Conservation (phyloP, 1,284 basidiomycete species). For the Mycosarcoma mackinlayi region DNA sequence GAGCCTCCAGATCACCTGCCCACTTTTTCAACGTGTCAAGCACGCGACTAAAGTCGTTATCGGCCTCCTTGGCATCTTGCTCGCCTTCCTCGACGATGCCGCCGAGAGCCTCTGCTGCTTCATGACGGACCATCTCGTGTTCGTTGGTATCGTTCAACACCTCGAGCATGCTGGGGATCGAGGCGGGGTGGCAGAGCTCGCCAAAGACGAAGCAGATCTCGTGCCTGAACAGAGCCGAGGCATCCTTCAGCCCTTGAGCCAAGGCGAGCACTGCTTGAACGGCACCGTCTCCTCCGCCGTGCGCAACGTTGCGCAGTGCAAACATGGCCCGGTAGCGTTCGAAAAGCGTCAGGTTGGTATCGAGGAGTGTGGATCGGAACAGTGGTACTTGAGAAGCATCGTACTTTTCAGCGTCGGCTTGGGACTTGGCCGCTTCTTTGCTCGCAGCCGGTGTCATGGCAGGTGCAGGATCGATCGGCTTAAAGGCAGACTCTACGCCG, state of each 20-base stretch:
- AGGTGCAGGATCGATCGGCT: slow-evolving; percentile 94
- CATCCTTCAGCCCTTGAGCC: slow-evolving; percentile 81
- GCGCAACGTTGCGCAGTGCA: slow-evolving; percentile 76
- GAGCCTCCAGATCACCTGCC: slow-evolving; percentile 81
- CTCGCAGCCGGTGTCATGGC: slow-evolving; percentile 66
- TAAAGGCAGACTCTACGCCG: slow-evolving; percentile 72
- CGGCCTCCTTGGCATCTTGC: slow-evolving; percentile 43
- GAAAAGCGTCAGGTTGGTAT: slow-evolving; percentile 81
- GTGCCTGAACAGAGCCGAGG: slow-evolving; percentile 55
- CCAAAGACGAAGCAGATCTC: slow-evolving; percentile 80
- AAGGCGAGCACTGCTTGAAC: slow-evolving; percentile 84
- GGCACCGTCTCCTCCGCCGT: slow-evolving; percentile 51
- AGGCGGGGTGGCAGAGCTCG: slow-evolving; percentile 88
- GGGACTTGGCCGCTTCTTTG: slow-evolving; percentile 41
- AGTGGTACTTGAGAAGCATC: slow-evolving; percentile 70
- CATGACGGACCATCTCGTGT: slow-evolving; percentile 97
- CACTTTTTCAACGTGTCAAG: slow-evolving; percentile 87
- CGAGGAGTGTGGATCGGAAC: slow-evolving; percentile 78
- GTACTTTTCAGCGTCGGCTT: slow-evolving; percentile 29
- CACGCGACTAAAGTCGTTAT: slow-evolving; percentile 72
- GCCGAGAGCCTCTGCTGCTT: slow-evolving; percentile 97
- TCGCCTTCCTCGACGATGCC: slow-evolving; percentile 87
- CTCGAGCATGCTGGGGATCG: slow-evolving; percentile 83
- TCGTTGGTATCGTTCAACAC: slow-evolving; percentile 81
- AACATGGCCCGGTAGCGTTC: slow-evolving; percentile 99